Evolutionary conservation across 2,329 filamentous ascomycete genomes (phyloP).

Genomic region (Apiospora saccharicola): DNA sequence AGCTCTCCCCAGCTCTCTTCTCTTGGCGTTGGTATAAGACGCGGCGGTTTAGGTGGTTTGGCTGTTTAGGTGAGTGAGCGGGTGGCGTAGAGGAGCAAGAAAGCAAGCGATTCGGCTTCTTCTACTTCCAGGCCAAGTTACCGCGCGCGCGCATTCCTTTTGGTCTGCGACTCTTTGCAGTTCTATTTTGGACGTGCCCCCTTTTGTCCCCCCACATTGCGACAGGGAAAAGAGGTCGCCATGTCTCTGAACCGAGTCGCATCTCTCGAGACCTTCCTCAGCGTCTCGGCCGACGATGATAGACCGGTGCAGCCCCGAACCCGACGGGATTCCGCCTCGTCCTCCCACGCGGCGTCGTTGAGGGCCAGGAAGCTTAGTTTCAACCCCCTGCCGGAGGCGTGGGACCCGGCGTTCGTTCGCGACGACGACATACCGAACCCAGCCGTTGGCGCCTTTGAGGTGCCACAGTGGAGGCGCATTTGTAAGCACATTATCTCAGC

Average conservation of each 20-base stretch:
- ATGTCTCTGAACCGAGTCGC: slow-evolving; percentile 63
- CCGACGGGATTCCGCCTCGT: slow-evolving; percentile 46
- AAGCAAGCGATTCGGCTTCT: background rate
- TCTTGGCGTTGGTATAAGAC: slow-evolving; percentile 6
- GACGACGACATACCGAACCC: slow-evolving; percentile 49
- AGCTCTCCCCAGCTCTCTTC: background rate
- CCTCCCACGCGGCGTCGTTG: slow-evolving; percentile 50
- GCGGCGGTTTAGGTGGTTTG: background rate
- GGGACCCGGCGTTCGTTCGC: slow-evolving; percentile 52
- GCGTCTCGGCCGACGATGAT: slow-evolving; percentile 45
- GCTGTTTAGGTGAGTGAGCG: background rate
- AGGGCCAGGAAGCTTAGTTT: slow-evolving; percentile 60
- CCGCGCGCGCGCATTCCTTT: background rate
- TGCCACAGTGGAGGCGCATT: slow-evolving; percentile 61
- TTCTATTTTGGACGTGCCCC: background rate
- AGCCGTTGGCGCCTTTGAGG: slow-evolving; percentile 61
- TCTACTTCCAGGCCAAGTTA: background rate
- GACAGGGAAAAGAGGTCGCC: background rate
- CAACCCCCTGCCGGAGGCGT: slow-evolving; percentile 61
- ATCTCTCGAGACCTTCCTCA: slow-evolving; percentile 61
- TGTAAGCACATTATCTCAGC: slow-evolving; percentile 46
- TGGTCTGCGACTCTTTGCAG: background rate
- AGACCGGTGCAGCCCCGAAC: slow-evolving; percentile 40
- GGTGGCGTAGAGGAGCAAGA: slow-evolving; percentile 5
- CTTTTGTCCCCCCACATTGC: background rate